Evolutionary conservation across 208 protist genomes (phyloP), one percentile per base, ranked within the genome.

Genomic region (Leishmania martiniquensis): DNA sequence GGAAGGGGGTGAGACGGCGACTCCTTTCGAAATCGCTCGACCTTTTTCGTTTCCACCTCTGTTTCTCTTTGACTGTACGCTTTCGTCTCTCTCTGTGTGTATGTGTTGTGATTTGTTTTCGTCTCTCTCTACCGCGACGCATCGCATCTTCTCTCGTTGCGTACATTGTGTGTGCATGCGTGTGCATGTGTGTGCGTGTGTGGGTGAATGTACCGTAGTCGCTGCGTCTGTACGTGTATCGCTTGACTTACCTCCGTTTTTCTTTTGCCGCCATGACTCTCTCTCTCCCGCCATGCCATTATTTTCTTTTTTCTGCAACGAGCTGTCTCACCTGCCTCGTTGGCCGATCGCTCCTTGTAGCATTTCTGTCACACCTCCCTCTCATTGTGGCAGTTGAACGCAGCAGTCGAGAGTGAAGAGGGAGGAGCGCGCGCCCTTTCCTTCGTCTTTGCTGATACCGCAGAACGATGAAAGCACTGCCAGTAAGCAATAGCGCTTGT

Each of bases 51-150:
- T 49, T 39, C 75, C 1, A 17, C 25, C 47, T 4, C 10, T n/a
- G 13, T 15, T 2, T 60, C 15, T 60, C 51, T 55, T 57, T 6
- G 20, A 12, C n/a, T 13, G n/a, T n/a, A n/a, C n/a, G n/a, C n/a
- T n/a, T n/a, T n/a, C 34, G 10, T 62, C 12, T 62, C 15, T 62
- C 57, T 15, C 25, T 29, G 17, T n/a, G 52, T 22, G 7, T 22
- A n/a, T 22, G n/a, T 65, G n/a, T n/a, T n/a, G n/a, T n/a, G n/a
- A n/a, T n/a, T n/a, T n/a, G n/a, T 34, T 77, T 59, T 55, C 51
- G 65, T 62, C 72, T 67, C 55, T 77, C n/a, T 66, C 39, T 52
- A 25, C 29, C 57, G 57, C 34, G n/a, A 12, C 25, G 13, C 57
- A 4, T 7, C 15, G n/a, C n/a, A n/a, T n/a, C 29, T 51, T 42